These are phyloP conservation scores for Calonectria pseudoreteaudii DNA, from an alignment of 2,329 filamentous ascomycete genomes.

Conservation along the genomic window DNA sequence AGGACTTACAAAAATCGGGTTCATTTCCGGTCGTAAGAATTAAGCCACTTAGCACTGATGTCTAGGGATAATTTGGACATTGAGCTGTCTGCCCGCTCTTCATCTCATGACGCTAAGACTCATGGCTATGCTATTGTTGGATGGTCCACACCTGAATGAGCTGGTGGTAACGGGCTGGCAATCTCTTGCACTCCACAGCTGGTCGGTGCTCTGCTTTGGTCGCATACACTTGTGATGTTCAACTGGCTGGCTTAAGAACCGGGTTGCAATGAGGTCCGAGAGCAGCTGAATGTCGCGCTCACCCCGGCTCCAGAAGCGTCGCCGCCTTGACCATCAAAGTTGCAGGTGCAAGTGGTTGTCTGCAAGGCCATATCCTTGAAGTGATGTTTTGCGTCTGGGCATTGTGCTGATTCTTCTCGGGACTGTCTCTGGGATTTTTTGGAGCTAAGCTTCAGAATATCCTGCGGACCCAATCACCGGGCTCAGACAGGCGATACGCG, in stretches of 20 bases:
- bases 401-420: conserved; percentile 25
- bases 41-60: conserved; percentile 7
- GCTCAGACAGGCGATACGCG: conserved; percentile 43
- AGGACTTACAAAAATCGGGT: neutral
- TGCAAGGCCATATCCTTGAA: conserved; percentile 16
- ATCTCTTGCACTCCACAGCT: conserved; percentile 37
- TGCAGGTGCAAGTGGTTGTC: conserved; percentile 16
- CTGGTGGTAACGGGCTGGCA: conserved; percentile 28
- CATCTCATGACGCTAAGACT: conserved; percentile 32
- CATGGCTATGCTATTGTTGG: conserved; percentile 34
- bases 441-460: conserved; percentile 37
- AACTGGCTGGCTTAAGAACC: conserved; percentile 23
- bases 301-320: conserved; percentile 6
- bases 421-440: conserved; percentile 35
- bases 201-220: conserved; percentile 21
- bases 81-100: neutral
- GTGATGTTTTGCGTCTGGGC: conserved; percentile 6
- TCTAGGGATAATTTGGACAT: conserved; percentile 8
- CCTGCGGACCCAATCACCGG: conserved; percentile 39
- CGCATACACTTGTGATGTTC: conserved; percentile 14
- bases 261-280: conserved; percentile 11
- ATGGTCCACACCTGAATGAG: conserved; percentile 30
- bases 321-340: conserved; percentile 21
- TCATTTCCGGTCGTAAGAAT: conserved; percentile 19
- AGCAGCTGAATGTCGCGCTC: conserved; percentile 8